phyloP scores from a whole-genome alignment of 768 basidiomycete species.

The Hericium coralloides region DNA sequence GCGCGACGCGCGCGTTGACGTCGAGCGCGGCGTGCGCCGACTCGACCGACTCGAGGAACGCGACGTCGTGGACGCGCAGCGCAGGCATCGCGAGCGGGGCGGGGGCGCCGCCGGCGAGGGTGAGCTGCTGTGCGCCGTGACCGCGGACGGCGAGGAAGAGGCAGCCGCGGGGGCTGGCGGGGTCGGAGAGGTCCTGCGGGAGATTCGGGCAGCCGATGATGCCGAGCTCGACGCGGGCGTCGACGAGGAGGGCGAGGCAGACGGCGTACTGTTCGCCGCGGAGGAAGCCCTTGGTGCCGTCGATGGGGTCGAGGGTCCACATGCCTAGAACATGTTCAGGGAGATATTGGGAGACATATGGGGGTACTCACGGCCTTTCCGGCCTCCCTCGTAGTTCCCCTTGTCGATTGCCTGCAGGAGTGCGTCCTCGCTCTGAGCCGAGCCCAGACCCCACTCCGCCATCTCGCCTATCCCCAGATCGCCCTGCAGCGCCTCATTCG shows the following conservation, averaged over 20 bases:
- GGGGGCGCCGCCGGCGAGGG: constrained; percentile 40
- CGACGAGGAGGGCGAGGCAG: constrained; percentile 45
- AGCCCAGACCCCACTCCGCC: constrained; percentile 65
- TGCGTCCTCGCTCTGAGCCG: constrained; percentile 43
- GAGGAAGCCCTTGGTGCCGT: constrained; percentile 55
- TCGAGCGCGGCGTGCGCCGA: constrained; percentile 86
- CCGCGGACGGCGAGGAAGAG: constrained; percentile 84
- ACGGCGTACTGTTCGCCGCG: constrained; percentile 56
- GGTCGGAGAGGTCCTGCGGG: constrained; percentile 41
- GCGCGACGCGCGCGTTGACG: constrained; percentile 67
- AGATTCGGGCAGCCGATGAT: constrained; percentile 83
- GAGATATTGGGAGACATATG: not conserved
- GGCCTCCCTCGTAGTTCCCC: constrained; percentile 68
- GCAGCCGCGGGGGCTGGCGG: constrained; percentile 60
- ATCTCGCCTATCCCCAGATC: constrained; percentile 49
- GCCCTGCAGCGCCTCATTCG: constrained; percentile 65
- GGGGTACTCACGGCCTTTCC: constrained; percentile 52
- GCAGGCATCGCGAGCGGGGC: constrained; percentile 44
- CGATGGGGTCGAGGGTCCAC: constrained; percentile 44
- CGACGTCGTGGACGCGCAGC: constrained; percentile 38
- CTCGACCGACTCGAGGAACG: constrained; percentile 89
- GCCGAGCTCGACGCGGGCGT: constrained; percentile 44
- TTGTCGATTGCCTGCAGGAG: constrained; percentile 83
- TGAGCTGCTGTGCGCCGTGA: constrained; percentile 71
- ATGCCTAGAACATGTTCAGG: constrained; percentile 15